Evolutionary conservation across 2,329 filamentous ascomycete genomes (phyloP).

Genomic region (Paracamarosporium sp.): DNA sequence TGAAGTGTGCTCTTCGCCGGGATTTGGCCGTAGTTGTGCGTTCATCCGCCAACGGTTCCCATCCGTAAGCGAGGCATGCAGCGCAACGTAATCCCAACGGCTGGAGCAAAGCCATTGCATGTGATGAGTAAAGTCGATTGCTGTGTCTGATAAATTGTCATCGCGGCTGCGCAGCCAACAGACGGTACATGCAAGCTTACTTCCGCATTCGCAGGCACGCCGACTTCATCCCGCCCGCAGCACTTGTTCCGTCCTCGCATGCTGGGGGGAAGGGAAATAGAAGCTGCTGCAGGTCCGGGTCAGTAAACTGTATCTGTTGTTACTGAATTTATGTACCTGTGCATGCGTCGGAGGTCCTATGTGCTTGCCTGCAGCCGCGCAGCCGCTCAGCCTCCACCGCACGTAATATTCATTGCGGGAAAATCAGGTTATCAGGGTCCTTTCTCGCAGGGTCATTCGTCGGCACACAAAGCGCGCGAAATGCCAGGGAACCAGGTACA

Average conservation of each 20-base stretch:
- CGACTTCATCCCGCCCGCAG: not conserved
- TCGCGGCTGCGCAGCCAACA: not conserved
- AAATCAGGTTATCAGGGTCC: slow-evolving; percentile 12
- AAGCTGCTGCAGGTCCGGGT: not conserved
- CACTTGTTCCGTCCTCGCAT: not conserved
- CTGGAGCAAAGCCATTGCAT: slow-evolving; percentile 11
- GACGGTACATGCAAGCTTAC: not conserved
- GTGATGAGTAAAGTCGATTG: not conserved
- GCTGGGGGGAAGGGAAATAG: slow-evolving; percentile 3
- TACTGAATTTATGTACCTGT: not conserved
- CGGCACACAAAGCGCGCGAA: not conserved
- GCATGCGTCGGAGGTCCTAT: slow-evolving; percentile 1
- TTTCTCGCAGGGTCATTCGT: not conserved
- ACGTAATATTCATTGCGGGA: slow-evolving; percentile 7
- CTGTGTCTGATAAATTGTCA: not conserved
- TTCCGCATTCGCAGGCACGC: not conserved
- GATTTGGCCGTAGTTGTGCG: not conserved
- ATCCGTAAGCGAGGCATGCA: slow-evolving; percentile 19
- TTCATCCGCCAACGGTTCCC: not conserved
- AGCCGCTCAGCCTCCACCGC: slow-evolving; percentile 16
- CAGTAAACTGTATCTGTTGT: not conserved
- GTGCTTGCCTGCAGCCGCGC: not conserved
- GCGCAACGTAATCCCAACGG: slow-evolving; percentile 23
- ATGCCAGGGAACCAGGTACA: not conserved
- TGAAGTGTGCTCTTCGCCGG: not conserved